Conservation (phyloP, 306 rosid species). For the Medicago ruthenica region DNA sequence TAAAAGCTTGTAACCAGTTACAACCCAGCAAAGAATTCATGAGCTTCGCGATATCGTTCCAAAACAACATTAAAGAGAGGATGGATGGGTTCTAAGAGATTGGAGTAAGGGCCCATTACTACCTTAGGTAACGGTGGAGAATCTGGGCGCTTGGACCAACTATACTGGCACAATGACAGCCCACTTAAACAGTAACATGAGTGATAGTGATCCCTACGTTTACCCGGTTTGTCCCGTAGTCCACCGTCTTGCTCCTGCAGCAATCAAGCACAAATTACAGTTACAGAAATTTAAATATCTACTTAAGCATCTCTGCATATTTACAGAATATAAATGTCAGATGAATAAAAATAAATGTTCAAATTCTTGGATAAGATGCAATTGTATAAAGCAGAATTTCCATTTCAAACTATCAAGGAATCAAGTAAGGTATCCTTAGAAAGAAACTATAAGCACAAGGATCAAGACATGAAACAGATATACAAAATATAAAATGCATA, state of each 20-base stretch:
- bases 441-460: not conserved
- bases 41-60: constrained; percentile 73
- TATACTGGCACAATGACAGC: constrained; percentile 80
- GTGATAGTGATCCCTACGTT: constrained; percentile 76
- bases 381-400: constrained; percentile 29
- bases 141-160: constrained; percentile 59
- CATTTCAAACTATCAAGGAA: constrained; percentile 23
- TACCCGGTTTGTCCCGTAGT: constrained; percentile 87
- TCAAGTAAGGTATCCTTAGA: constrained; percentile 7
- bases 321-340: constrained; percentile 18
- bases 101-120: constrained; percentile 74
- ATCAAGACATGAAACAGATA: constrained; percentile 20
- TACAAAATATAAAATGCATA: constrained; percentile 37
- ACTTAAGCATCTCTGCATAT: not conserved
- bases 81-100: constrained; percentile 80
- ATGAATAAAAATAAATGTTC: constrained; percentile 20
- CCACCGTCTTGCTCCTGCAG: constrained; percentile 83
- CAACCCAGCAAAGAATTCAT: constrained; percentile 52
- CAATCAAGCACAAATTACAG: constrained; percentile 27
- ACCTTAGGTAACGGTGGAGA: constrained; percentile 62
- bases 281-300: constrained; percentile 3
- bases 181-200: constrained; percentile 96
- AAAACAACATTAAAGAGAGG: constrained; percentile 81
- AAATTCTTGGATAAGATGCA: constrained; percentile 28
- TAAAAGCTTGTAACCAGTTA: constrained; percentile 37